These are phyloP conservation scores for Coleophoma crateriformis DNA, from an alignment of 2,329 filamentous ascomycete genomes.

Conservation along the genomic window DNA sequence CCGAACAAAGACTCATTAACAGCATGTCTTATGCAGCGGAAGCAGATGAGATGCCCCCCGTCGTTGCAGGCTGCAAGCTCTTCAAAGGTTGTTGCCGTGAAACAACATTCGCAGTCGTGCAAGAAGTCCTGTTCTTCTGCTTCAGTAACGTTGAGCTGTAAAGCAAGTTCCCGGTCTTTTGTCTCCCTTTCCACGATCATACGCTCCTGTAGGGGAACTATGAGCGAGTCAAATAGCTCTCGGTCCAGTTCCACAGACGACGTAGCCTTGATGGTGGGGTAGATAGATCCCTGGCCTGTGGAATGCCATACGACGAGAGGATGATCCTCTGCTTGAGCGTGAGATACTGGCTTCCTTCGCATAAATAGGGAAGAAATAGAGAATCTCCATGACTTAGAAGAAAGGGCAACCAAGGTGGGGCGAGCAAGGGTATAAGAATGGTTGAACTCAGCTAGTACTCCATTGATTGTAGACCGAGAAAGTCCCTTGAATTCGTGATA, in stretches of 20 bases:
- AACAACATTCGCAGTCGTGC: conserved; percentile 77
- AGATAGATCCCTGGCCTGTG: conserved; percentile 46
- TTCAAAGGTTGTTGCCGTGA: conserved; percentile 64
- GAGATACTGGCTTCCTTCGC: conserved; percentile 51
- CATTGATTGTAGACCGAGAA: conserved; percentile 67
- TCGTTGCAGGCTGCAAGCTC: conserved; percentile 67
- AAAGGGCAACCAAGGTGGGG: conserved; percentile 61
- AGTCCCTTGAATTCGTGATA: conserved; percentile 73
- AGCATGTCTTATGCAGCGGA: conserved; percentile 76
- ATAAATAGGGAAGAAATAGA: conserved; percentile 67
- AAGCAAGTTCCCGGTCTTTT: conserved; percentile 47
- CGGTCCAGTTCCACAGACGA: conserved; percentile 59
- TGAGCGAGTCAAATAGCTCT: conserved; percentile 53
- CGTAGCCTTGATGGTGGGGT: conserved; percentile 60
- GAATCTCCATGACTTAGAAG: conserved; percentile 72
- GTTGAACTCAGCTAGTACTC: conserved; percentile 75
- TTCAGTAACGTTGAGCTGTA: conserved; percentile 50
- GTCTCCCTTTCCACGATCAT: conserved; percentile 38
- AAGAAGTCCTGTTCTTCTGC: conserved; percentile 50
- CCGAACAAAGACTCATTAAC: conserved; percentile 87
- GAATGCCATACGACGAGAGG: conserved; percentile 58
- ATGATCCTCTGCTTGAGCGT: conserved; percentile 52
- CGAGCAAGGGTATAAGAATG: conserved; percentile 71
- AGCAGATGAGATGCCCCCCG: conserved; percentile 69
- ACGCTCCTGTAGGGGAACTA: conserved; percentile 45